Evolutionary conservation across 1,284 basidiomycete genomes (phyloP), one percentile per base, ranked within the genome.

Genomic region (Trametes pubescens): DNA sequence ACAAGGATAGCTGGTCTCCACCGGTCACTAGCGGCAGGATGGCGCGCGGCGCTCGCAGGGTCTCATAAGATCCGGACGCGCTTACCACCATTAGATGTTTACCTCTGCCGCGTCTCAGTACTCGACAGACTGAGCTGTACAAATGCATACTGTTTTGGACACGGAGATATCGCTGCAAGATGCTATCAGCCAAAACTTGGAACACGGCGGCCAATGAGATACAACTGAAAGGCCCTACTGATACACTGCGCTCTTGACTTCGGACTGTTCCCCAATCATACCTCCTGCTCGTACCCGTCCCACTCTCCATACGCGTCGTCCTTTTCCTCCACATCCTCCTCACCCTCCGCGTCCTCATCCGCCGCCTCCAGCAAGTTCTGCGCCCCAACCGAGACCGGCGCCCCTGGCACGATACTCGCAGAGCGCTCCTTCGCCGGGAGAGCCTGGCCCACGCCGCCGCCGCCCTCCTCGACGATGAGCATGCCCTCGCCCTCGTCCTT

Each of bases 401-500:
- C 44, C 22, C 63, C 61, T 3, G 64, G 61, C 11, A 59, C 64
- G 0, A 65, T 57, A 40, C 64, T 68, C 34, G 62, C 48, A 13
- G 67, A 69, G 32, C 68, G 67, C 13, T 68, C 62, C 60, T 68
- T 68, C 13, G 56, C 49, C 21, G 56, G 43, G 11, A 52, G 65
- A 6, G 53, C 69, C 65, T 70, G 70, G 1, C 76, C 78, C 6
- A 77, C 74, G 18, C 73, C 74, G 32, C 65, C 65, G 16, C 78
- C 77, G 29, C 77, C 82, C 58, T 81, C 82, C 65, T 86, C 85
- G 55, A 79, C 77, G 35, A 80, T 79, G 59, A 83, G 76, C 69
- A 84, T 75, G 40, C 74, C 75, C 59, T 82, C 82, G 0, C 77
- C 81, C 16, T 86, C 86, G 51, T 81, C 82, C 68, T 89, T 86